These are phyloP conservation scores for Tieghemiomyces parasiticus DNA, from an alignment of 192 early-diverging fungal genomes.

Conservation along the genomic window DNA sequence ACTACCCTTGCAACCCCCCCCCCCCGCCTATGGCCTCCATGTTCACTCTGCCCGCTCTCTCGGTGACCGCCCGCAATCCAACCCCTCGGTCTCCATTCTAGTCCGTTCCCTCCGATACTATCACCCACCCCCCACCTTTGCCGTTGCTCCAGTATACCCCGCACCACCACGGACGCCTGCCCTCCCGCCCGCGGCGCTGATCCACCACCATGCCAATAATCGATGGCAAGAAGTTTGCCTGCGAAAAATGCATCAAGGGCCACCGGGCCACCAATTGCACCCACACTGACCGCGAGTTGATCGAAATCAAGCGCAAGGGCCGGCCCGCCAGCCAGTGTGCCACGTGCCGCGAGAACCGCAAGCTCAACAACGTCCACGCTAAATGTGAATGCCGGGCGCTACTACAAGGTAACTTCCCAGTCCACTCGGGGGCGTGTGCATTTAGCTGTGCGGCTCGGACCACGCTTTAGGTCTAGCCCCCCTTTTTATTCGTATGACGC, in stretches of 20 bases:
- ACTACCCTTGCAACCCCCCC: too few species aligned
- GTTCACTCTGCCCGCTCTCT: too few species aligned
- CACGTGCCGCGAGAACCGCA: conserved; percentile 53
- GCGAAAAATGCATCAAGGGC: conserved; percentile 28
- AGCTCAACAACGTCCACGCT: conserved; percentile 44
- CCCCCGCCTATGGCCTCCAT: neutral
- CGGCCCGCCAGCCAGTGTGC: conserved; percentile 55
- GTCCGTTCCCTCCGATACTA: too few species aligned
- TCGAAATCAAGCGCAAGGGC: conserved; percentile 47
- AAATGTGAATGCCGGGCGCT: conserved; percentile 49
- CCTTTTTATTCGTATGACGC: neutral
- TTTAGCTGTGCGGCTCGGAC: neutral
- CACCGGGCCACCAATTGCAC: conserved; percentile 28
- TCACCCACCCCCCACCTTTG: too few species aligned
- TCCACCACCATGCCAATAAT: conserved; percentile 17
- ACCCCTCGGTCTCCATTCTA: conserved; percentile 12
- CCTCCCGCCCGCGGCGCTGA: neutral
- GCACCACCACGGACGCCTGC: too few species aligned
- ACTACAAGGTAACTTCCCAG: conserved; percentile 3
- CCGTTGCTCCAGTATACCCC: too few species aligned
- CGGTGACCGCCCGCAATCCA: neutral
- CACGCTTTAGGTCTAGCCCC: conserved; percentile 1
- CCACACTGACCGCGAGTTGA: conserved; percentile 37
- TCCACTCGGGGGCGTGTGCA: neutral
- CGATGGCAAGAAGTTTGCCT: conserved; percentile 25